Percentiles rank a stretch among this genome's conserved stretches.
Evolutionary conservation across 2,329 filamentous ascomycete species (phyloP).

Genomic region (Amauroascus niger): DNA sequence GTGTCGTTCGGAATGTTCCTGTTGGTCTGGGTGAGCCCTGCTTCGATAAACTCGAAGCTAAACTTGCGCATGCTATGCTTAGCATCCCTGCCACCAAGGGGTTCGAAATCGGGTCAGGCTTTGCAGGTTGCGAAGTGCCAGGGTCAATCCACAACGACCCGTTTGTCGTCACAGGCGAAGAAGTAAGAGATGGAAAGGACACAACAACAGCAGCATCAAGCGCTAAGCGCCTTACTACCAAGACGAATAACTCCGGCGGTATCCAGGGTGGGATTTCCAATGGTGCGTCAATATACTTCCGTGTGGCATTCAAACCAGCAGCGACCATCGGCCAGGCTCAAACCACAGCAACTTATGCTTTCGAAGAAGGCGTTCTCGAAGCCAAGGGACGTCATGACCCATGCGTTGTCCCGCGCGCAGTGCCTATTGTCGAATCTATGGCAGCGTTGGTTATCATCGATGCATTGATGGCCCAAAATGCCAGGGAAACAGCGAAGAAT

Average conservation of each 20-base stretch:
- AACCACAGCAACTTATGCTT: slow-evolving; percentile 69
- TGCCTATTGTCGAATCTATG: slow-evolving; percentile 71
- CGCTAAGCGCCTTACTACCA: slow-evolving; percentile 60
- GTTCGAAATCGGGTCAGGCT: slow-evolving; percentile 91
- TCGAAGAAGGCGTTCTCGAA: slow-evolving; percentile 64
- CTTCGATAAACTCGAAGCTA: slow-evolving; percentile 92
- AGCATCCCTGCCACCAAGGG: slow-evolving; percentile 91
- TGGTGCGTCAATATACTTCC: slow-evolving; percentile 88
- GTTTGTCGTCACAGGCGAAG: slow-evolving; percentile 54
- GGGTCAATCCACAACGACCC: slow-evolving; percentile 89
- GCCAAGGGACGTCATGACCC: slow-evolving; percentile 94
- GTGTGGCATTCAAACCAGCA: slow-evolving; percentile 86
- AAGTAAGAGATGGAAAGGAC: slow-evolving; percentile 24
- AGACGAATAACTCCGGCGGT: slow-evolving; percentile 90
- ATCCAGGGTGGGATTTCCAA: slow-evolving; percentile 95
- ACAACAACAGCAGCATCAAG: slow-evolving; percentile 16
- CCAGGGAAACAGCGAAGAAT: slow-evolving; percentile 43
- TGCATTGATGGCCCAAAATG: slow-evolving; percentile 72
- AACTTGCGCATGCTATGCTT: slow-evolving; percentile 86
- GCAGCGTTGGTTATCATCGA: slow-evolving; percentile 80
- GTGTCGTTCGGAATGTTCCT: slow-evolving; percentile 78
- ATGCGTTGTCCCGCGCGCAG: slow-evolving; percentile 77
- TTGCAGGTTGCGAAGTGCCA: slow-evolving; percentile 72
- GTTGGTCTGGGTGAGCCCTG: slow-evolving; percentile 82
- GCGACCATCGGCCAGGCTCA: slow-evolving; percentile 89